Percentiles rank a stretch among this genome's conserved stretches.
Evolutionary conservation across 768 basidiomycete genomes (phyloP).

Genomic region (Agaricus subrufescens): DNA sequence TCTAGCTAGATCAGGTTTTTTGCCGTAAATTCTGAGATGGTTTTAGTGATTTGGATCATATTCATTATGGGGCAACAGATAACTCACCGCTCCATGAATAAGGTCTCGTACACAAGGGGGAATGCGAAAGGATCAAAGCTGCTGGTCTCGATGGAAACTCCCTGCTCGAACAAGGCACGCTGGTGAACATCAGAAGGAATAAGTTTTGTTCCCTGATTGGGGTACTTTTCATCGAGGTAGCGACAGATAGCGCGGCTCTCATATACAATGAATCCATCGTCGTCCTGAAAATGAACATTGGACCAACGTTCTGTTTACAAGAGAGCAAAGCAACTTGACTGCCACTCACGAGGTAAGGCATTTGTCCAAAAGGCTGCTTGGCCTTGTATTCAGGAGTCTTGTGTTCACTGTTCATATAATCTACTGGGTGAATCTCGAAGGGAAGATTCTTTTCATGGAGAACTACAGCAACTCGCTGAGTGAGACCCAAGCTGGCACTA

Average conservation of each 20-base stretch:
- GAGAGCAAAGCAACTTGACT: conserved; percentile 31
- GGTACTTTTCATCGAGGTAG: conserved; percentile 31
- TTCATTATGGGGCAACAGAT: background rate
- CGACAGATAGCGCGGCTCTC: conserved; percentile 24
- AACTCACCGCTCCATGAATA: conserved; percentile 38
- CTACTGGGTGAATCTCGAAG: conserved; percentile 9
- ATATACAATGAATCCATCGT: conserved; percentile 41
- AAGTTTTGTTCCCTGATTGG: conserved; percentile 40
- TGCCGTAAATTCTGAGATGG: conserved; percentile 11
- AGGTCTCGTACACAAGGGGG: conserved; percentile 40
- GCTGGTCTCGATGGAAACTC: conserved; percentile 41
- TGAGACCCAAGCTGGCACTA: conserved; percentile 6
- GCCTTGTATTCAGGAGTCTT: conserved; percentile 10
- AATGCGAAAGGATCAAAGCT: conserved; percentile 41
- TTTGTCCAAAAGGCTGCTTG: conserved; percentile 15
- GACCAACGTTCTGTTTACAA: too few species aligned
- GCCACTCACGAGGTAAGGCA: conserved; percentile 28
- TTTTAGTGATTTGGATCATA: background rate
- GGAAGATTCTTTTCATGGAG: conserved; percentile 15
- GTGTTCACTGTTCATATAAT: conserved; percentile 8
- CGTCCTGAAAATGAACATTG: conserved; percentile 38
- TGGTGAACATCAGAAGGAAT: conserved; percentile 38
- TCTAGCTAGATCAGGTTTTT: conserved; percentile 17
- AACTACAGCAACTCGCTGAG: conserved; percentile 11
- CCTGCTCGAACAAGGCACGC: conserved; percentile 36